phyloP scores from a whole-genome alignment of 2,329 filamentous ascomycete genomes.

The Monascus ruber region DNA sequence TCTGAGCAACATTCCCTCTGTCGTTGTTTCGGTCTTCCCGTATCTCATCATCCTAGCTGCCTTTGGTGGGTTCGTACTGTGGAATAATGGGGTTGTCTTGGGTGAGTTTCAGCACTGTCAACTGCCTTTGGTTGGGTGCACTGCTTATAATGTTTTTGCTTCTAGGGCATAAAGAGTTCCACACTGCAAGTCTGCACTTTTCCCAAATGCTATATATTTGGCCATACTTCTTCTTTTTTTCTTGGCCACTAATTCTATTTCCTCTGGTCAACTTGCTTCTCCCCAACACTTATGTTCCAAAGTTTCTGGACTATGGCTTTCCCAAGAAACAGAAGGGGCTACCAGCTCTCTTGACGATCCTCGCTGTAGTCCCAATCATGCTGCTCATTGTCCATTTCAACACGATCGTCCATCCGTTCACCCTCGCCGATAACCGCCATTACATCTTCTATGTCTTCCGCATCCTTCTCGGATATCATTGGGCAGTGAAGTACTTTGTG shows the following conservation, averaged over 20 bases:
- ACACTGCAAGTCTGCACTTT: constrained; percentile 77
- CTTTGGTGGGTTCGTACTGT: constrained; percentile 66
- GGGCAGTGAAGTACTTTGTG: constrained; percentile 53
- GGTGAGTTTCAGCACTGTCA: constrained; percentile 40
- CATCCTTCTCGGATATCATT: constrained; percentile 59
- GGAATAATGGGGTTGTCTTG: constrained; percentile 87
- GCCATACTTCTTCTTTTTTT: constrained; percentile 84
- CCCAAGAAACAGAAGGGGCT: constrained; percentile 19
- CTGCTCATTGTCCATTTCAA: constrained; percentile 58
- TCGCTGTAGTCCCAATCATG: constrained; percentile 31
- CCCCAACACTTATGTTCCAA: constrained; percentile 20
- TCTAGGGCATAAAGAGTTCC: constrained; percentile 83
- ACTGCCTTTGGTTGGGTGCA: background rate
- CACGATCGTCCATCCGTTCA: constrained; percentile 92
- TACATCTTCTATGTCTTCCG: constrained; percentile 97
- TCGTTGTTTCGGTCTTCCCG: constrained; percentile 34
- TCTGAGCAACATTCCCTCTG: constrained; percentile 29
- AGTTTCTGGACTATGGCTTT: constrained; percentile 23
- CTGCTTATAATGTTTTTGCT: background rate
- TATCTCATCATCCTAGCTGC: constrained; percentile 51
- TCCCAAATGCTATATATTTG: constrained; percentile 94
- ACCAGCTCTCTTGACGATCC: constrained; percentile 27
- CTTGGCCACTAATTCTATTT: constrained; percentile 60
- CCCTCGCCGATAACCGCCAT: constrained; percentile 88
- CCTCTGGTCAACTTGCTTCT: constrained; percentile 35